A percentile compares a stretch with the other conserved stretches of the same genome.
Evolutionary conservation across 805 yeast species (phyloP).

Genomic region (Nematodospora valgi): DNA sequence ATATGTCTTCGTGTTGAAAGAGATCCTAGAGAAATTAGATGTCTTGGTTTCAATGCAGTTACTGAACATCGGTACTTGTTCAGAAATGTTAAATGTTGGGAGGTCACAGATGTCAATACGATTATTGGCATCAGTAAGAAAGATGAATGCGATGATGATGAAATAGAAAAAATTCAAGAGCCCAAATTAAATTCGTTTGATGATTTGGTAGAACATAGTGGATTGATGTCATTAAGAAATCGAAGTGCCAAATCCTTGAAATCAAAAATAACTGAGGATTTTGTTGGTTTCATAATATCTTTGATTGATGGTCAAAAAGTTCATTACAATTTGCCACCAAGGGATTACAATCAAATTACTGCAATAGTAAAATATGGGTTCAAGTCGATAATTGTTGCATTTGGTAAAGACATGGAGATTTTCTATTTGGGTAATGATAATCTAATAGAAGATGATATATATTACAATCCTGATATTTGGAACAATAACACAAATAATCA

Average conservation of each 20-base stretch:
- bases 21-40: conserved; percentile 87
- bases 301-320: conserved; percentile 61
- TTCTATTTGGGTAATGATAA: conserved; percentile 76
- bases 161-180: conserved; percentile 18
- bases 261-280: too few relatives aligned
- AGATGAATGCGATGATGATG: conserved; percentile 10
- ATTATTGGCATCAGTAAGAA: conserved; percentile 51
- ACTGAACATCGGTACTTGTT: conserved; percentile 69
- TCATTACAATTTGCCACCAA: conserved; percentile 56
- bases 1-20: conserved; percentile 88
- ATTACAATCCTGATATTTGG: conserved; percentile 33
- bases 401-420: conserved; percentile 71
- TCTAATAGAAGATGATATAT: conserved; percentile 48
- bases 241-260: too few relatives aligned
- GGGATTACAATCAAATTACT: too few relatives aligned
- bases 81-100: conserved; percentile 72
- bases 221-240: conserved; percentile 18
- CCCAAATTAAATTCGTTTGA: too few relatives aligned
- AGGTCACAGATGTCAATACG: conserved; percentile 71
- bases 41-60: conserved; percentile 78
- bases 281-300: too few relatives aligned
- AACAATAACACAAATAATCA: conserved; percentile 17
- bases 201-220: too few relatives aligned
- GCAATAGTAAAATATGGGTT: conserved; percentile 71
- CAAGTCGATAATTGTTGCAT: conserved; percentile 69